Evolutionary conservation across 768 basidiomycete genomes (phyloP).

Genomic region (Sutorius australiensis): DNA sequence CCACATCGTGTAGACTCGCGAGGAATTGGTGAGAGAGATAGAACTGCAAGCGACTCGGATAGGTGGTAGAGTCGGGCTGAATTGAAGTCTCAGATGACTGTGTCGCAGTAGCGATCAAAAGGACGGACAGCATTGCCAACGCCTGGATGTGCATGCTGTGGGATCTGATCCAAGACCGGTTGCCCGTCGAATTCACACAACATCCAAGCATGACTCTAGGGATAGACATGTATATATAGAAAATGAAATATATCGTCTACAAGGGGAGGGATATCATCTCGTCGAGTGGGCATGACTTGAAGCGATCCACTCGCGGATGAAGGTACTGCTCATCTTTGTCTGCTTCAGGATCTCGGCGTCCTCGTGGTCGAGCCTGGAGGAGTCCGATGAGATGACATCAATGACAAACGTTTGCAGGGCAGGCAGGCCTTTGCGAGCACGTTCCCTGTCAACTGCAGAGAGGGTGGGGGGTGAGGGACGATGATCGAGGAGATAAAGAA

Average conservation of each 20-base stretch:
- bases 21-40: constrained; percentile 19
- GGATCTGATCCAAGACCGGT: neutral
- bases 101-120: constrained; percentile 1
- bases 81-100: neutral
- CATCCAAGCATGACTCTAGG: too few relatives aligned
- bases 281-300: constrained; percentile 8
- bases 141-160: constrained; percentile 4
- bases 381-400: constrained; percentile 79
- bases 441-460: constrained; percentile 56
- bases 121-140: neutral
- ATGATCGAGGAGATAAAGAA: constrained; percentile 6
- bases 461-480: neutral
- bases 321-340: constrained; percentile 93
- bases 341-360: constrained; percentile 68
- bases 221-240: neutral
- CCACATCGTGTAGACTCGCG: neutral
- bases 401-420: constrained; percentile 71
- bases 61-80: neutral
- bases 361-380: constrained; percentile 53
- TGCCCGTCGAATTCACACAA: constrained; percentile 4
- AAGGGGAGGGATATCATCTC: constrained; percentile 3
- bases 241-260: constrained; percentile 1
- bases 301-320: constrained; percentile 84
- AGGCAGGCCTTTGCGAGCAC: constrained; percentile 54
- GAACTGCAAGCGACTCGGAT: constrained; percentile 18